Evolutionary conservation across 2,329 filamentous ascomycete species (phyloP).

Genomic region (Arachnomyces sp.): DNA sequence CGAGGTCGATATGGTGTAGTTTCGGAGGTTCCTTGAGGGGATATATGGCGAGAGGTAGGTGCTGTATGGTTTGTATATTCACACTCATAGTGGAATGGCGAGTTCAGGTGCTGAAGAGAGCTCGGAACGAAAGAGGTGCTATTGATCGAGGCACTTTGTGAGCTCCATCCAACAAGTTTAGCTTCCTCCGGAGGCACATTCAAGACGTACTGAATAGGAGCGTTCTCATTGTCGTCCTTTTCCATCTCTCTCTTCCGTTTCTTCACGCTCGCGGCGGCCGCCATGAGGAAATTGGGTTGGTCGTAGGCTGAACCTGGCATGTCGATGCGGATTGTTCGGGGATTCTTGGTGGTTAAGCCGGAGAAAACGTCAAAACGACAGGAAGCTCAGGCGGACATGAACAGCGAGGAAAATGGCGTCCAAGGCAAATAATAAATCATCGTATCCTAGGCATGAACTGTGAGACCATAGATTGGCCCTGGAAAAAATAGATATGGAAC

Average conservation of each 20-base stretch:
- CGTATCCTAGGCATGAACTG: too few relatives aligned
- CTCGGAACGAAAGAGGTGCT: constrained; percentile 11
- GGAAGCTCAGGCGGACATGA: too few relatives aligned
- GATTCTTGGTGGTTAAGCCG: too few relatives aligned
- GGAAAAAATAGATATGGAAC: too few relatives aligned
- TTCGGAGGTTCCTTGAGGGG: constrained; percentile 12
- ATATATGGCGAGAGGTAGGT: constrained; percentile 7
- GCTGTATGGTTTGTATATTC: constrained; percentile 9
- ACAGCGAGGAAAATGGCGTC: too few relatives aligned
- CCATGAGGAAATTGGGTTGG: constrained; percentile 1
- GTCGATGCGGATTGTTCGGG: too few relatives aligned
- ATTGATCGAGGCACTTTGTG: background rate
- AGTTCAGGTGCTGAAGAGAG: constrained; percentile 11
- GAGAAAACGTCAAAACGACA: too few relatives aligned
- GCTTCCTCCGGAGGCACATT: background rate
- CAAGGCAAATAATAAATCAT: too few relatives aligned
- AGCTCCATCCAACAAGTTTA: background rate
- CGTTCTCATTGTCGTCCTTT: constrained; percentile 10
- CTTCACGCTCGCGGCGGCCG: constrained; percentile 11
- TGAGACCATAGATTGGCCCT: too few relatives aligned
- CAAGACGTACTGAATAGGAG: constrained; percentile 11
- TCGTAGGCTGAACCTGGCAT: constrained; percentile 1
- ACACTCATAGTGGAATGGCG: constrained; percentile 11
- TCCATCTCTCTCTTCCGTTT: constrained; percentile 21
- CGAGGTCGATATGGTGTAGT: background rate